Evolutionary conservation across 805 yeast genomes (phyloP), one percentile per base, ranked within the genome.

Genomic region (Cyberlindnera euphorbiae): DNA sequence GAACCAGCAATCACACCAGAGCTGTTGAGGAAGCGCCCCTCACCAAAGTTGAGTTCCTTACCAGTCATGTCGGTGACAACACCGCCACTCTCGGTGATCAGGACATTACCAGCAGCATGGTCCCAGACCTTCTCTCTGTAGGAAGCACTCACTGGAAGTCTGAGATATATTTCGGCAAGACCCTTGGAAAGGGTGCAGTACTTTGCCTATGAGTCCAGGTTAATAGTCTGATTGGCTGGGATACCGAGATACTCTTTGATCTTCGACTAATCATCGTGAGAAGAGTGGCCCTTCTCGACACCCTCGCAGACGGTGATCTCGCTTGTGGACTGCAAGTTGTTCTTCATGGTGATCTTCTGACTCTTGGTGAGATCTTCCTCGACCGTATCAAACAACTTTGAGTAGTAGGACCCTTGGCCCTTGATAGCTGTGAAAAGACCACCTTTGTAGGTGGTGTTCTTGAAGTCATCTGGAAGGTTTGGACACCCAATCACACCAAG

Each of bases 101-200:
- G 71, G 11, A 90, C 69, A 52, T 83, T 82, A 4, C 98, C 99
- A 2, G 97, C 94, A 14, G 97, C 97, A 59, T 93, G 99, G 62
- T 93, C 99, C 97, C 98, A 93, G 42, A 93, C 88, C 62, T 93
- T 93, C 58, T 93, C 99, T 50, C 85, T 73, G 58, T 89, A 93
- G 3, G 73, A 62, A 34, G 77, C 67, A 46, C 72, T 77, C 30
- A 80, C 76, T 11, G 99, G 99, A 40, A 94, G 64, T 49, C 99
- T 79, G 42, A 93, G 67, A 52, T 94, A 93, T 11, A 93, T 73
- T 51, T 93, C 97, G 4, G 96, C 97, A 38, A 82, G 82, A 24
- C 98, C 98, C 44, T 81, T 72, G 9, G 97, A 79, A 30, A 93
- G 70, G 12, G 89, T 77, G 64, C 97, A 90, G 65, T 93, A 93